A percentile compares a stretch with the other conserved stretches of the same genome.
These are phyloP conservation scores for Emmonsia crescens DNA, from an alignment of 2,329 filamentous ascomycete genomes.

Conservation along the genomic window DNA sequence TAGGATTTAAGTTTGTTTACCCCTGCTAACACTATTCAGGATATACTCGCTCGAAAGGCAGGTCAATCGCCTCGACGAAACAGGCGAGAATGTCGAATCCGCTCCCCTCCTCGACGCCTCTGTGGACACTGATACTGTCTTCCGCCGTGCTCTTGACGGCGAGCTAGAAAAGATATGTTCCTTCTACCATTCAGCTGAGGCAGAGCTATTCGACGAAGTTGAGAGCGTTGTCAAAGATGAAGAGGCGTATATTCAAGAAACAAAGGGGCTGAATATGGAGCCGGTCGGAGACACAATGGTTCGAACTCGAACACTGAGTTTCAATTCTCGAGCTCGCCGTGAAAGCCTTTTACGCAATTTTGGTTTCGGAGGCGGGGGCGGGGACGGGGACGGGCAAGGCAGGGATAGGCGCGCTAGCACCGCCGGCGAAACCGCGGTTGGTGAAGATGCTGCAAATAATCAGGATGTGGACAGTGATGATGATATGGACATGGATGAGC, in stretches of 20 bases:
- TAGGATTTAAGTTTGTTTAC: background rate
- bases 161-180: constrained; percentile 90
- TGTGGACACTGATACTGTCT: constrained; percentile 67
- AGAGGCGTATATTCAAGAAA: constrained; percentile 53
- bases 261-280: constrained; percentile 34
- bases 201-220: constrained; percentile 73
- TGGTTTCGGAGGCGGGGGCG: constrained; percentile 33
- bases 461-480: constrained; percentile 51
- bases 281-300: constrained; percentile 32
- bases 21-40: constrained; percentile 36
- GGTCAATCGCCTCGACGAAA: constrained; percentile 49
- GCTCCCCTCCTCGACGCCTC: constrained; percentile 65
- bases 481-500: constrained; percentile 46
- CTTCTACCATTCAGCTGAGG: constrained; percentile 84
- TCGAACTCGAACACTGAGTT: constrained; percentile 32
- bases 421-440: constrained; percentile 41
- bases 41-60: constrained; percentile 94
- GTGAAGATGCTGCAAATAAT: constrained; percentile 35
- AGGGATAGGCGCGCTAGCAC: constrained; percentile 23
- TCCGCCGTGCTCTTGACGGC: constrained; percentile 67
- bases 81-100: constrained; percentile 62
- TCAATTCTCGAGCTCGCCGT: constrained; percentile 32
- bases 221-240: constrained; percentile 66
- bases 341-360: constrained; percentile 45
- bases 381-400: constrained; percentile 18